Evolutionary conservation across 2,329 filamentous ascomycete species (phyloP).

Genomic region (Alternaria sp.): DNA sequence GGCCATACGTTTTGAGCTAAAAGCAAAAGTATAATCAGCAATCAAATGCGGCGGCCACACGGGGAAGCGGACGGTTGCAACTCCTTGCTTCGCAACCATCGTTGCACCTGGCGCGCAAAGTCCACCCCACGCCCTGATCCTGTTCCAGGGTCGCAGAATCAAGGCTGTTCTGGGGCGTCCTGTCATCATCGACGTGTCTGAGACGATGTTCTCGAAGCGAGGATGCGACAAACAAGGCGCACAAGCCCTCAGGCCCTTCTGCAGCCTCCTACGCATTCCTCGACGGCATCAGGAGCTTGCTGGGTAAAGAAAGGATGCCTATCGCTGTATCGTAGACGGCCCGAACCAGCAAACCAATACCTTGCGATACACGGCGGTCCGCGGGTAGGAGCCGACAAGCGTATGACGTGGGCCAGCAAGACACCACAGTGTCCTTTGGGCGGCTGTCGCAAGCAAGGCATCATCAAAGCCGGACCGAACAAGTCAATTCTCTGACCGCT

Average conservation of each 20-base stretch:
- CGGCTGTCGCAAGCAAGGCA: conserved; percentile 17
- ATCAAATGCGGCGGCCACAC: conserved; percentile 25
- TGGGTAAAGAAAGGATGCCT: conserved; percentile 2
- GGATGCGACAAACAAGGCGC: conserved; percentile 12
- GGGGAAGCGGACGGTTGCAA: conserved; percentile 40
- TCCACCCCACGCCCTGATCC: conserved; percentile 40
- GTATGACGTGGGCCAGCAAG: conserved; percentile 15
- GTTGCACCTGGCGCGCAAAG: conserved; percentile 36
- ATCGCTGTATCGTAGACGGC: conserved; percentile 16
- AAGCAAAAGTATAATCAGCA: conserved; percentile 33
- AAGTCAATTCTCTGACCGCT: conserved; percentile 33
- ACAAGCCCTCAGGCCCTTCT: conserved; percentile 6
- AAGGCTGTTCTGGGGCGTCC: conserved; percentile 24
- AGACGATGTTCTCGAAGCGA: conserved; percentile 6
- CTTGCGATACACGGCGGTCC: not conserved
- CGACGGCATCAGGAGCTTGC: conserved; percentile 9
- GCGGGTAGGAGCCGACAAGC: conserved; percentile 11
- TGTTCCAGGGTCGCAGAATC: conserved; percentile 11
- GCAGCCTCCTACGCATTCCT: conserved; percentile 17
- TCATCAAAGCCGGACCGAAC: conserved; percentile 11
- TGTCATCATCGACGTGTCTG: conserved; percentile 18
- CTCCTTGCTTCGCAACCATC: conserved; percentile 39
- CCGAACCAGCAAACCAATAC: conserved; percentile 20
- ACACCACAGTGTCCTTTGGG: conserved; percentile 13
- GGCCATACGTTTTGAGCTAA: conserved; percentile 33